These are phyloP conservation scores for Coemansia sp. DNA, from an alignment of 192 early-diverging fungal genomes.

Conservation along the genomic window DNA sequence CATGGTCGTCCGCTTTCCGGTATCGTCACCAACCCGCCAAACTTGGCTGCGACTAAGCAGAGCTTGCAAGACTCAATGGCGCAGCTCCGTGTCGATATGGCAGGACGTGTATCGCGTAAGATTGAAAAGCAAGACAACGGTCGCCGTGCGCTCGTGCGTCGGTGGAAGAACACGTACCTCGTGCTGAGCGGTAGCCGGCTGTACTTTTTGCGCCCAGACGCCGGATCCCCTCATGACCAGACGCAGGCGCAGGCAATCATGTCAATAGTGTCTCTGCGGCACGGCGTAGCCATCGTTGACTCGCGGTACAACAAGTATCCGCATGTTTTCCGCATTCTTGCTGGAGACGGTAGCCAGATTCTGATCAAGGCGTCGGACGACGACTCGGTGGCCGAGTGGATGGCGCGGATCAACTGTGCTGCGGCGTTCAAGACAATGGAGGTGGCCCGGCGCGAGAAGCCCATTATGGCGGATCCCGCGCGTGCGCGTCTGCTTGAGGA, in stretches of 20 bases:
- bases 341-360: constrained; percentile 69
- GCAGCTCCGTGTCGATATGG: constrained; percentile 58
- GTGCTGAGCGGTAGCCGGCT: constrained; percentile 75
- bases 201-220: constrained; percentile 63
- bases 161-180: constrained; percentile 75
- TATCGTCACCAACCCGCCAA: constrained; percentile 23
- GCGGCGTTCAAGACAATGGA: constrained; percentile 66
- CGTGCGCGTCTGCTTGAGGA: constrained; percentile 43
- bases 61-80: constrained; percentile 16
- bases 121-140: constrained; percentile 66
- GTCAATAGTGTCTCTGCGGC: constrained; percentile 59
- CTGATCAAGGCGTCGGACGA: constrained; percentile 67
- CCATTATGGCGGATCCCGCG: constrained; percentile 6
- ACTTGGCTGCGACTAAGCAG: background rate
- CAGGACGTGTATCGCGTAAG: constrained; percentile 70
- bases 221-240: constrained; percentile 29
- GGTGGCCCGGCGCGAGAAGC: constrained; percentile 29
- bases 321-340: constrained; percentile 73
- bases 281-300: constrained; percentile 69
- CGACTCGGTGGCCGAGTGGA: constrained; percentile 76
- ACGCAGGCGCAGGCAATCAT: constrained; percentile 28
- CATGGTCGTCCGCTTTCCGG: constrained; percentile 50
- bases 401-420: constrained; percentile 76
- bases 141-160: constrained; percentile 61
- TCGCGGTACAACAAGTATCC: constrained; percentile 70